Base-by-base conservation (phyloP, 768 basidiomycete species). In the Lactifluus hygrophoroides region DNA sequence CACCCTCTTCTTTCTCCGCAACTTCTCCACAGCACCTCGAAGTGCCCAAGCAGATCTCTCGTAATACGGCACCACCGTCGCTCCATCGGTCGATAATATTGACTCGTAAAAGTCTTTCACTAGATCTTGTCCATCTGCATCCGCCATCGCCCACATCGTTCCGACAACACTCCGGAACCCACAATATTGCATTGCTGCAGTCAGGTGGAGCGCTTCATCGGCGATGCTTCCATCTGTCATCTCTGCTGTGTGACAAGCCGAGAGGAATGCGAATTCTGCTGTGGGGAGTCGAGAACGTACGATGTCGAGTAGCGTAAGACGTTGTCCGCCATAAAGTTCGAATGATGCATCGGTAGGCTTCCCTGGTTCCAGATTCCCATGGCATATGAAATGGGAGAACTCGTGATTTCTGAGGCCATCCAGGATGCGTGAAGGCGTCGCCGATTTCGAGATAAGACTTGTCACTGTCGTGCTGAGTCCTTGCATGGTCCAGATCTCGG, bases 71-170 rank as follows among this genome's bases (percentile, higher is more conserved):
- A 23, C 10, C 9, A 9, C 21, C n/a, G 6, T 7, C 25, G 2
- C 38, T 5, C n/a, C 28, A 5, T 23, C 40, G 10, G 38, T n/a
- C n/a, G n/a, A 34, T 17, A 44, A 23, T 5, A 58, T 27, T 21
- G 34, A 35, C 23, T 19, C 16, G 10, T 47, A 58, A n/a, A 58
- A 52, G 8, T 37, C 11, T 13, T 38, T 21, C 8, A 28, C 57
- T 23, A 58, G 21, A 13, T 28, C 30, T 27, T 19, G 61, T 25
- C 48, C 46, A 19, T 62, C 60, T 3, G 6, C n/a, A n/a, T 59
- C 61, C 1, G 16, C 27, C 54, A 58, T 54, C 13, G 42, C 40
- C 61, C 57, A 54, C 42, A 49, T 48, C 13, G 61, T 59, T 17
- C 37, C 57, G 9, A 59, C 52, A 13, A 58, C 38, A 10, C 51